Conservation (phyloP, 2,329 filamentous ascomycete genomes). For the Dactylella cylindrospora region DNA sequence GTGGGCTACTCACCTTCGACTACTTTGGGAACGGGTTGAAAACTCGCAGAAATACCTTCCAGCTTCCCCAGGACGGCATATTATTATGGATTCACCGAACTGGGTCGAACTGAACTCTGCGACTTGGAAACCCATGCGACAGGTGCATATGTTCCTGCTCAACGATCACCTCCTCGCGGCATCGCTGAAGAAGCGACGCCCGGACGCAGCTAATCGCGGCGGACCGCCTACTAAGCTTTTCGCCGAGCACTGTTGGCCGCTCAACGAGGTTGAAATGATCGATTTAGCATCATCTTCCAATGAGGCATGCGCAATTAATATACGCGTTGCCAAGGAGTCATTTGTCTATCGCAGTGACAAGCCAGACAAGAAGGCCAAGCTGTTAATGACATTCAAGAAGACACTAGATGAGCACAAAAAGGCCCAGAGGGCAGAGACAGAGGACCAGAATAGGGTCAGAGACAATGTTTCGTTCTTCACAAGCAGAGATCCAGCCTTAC, state of each 20-base stretch:
- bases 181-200: conserved; percentile 86
- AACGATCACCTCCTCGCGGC: conserved; percentile 94
- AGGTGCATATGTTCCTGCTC: conserved; percentile 86
- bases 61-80: conserved; percentile 84
- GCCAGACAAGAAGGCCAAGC: conserved; percentile 74
- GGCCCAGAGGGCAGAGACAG: conserved; percentile 79
- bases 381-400: conserved; percentile 88
- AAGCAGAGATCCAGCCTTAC: conserved; percentile 71
- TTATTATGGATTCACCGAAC: conserved; percentile 84
- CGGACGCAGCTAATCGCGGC: conserved; percentile 63
- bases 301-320: conserved; percentile 82
- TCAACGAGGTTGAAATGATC: conserved; percentile 88
- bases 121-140: conserved; percentile 87
- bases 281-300: conserved; percentile 66
- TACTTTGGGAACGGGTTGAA: conserved; percentile 95
- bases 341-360: conserved; percentile 94
- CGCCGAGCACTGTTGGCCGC: conserved; percentile 89
- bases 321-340: conserved; percentile 83
- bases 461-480: conserved; percentile 86
- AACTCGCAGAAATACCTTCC: conserved; percentile 96
- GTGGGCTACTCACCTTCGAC: conserved; percentile 69
- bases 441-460: conserved; percentile 78
- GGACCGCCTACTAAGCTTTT: conserved; percentile 73
- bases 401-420: conserved; percentile 89
- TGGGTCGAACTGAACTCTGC: conserved; percentile 98